Conservation (phyloP, 768 basidiomycete species). For the Naganishia kalamii region DNA sequence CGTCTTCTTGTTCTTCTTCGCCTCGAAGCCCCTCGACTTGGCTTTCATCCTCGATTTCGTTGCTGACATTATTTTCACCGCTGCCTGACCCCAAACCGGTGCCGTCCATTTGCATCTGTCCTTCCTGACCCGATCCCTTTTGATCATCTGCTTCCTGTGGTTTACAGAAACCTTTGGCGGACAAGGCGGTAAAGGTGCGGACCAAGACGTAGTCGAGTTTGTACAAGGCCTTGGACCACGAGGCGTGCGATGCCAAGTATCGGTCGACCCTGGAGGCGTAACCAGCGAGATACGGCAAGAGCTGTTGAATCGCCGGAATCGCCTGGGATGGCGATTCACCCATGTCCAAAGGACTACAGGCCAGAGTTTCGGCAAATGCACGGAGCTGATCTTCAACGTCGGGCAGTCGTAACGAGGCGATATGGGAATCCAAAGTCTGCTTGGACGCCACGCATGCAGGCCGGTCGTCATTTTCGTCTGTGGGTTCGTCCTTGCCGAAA, state of each 20-base stretch:
- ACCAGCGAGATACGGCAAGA: constrained; percentile 66
- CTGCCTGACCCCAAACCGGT: constrained; percentile 82
- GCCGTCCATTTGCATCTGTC: constrained; percentile 57
- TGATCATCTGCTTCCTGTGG: constrained; percentile 58
- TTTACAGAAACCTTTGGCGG: constrained; percentile 85
- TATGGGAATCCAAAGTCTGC: constrained; percentile 55
- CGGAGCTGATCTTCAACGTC: constrained; percentile 51
- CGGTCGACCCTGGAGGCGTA: constrained; percentile 58
- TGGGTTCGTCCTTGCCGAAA: constrained; percentile 38
- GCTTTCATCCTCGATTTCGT: constrained; percentile 91
- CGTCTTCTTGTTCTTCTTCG: constrained; percentile 52
- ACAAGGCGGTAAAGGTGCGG: constrained; percentile 64
- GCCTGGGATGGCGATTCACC: constrained; percentile 26
- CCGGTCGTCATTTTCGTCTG: constrained; percentile 18
- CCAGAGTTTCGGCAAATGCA: constrained; percentile 22
- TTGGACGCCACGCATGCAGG: constrained; percentile 23
- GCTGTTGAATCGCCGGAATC: constrained; percentile 46
- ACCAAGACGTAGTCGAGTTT: constrained; percentile 76
- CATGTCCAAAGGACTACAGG: constrained; percentile 29
- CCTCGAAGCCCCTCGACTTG: constrained; percentile 89
- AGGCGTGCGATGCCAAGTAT: constrained; percentile 51
- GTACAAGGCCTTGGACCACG: constrained; percentile 63
- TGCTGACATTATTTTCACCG: constrained; percentile 79
- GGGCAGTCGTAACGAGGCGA: constrained; percentile 51
- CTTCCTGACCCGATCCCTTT: constrained; percentile 47